These are phyloP conservation scores for Gentiana macrophylla DNA, from an alignment of 257 asterid genomes.

Conservation along the genomic window DNA sequence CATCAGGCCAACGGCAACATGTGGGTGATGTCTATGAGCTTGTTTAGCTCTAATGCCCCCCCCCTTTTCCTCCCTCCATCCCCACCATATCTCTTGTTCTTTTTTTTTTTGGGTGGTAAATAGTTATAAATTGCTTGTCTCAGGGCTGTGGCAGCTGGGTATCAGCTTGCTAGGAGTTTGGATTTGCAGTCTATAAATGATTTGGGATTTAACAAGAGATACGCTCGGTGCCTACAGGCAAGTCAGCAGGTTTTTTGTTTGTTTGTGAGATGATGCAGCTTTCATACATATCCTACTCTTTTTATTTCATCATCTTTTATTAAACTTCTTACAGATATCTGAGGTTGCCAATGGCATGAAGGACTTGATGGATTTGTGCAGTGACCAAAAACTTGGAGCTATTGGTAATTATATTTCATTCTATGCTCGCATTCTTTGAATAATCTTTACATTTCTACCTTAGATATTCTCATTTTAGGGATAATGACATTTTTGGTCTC, in stretches of 20 bases:
- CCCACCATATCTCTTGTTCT: not conserved
- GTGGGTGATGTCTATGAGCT: slow-evolving; percentile 32
- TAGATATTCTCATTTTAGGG: not conserved
- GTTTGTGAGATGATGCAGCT: not conserved
- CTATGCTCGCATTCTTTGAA: not conserved
- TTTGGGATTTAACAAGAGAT: slow-evolving; percentile 92
- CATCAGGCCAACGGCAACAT: slow-evolving; percentile 78
- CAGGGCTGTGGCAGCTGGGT: slow-evolving; percentile 96
- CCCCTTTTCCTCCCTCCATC: not conserved
- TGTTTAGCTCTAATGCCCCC: too few relatives aligned
- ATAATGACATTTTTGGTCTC: not conserved
- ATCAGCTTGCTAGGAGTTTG: slow-evolving; percentile 91
- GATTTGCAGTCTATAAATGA: slow-evolving; percentile 92
- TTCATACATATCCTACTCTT: not conserved
- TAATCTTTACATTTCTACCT: not conserved
- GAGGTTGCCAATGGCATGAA: slow-evolving; percentile 98
- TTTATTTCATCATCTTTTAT: slow-evolving; percentile 2
- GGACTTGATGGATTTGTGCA: slow-evolving; percentile 85
- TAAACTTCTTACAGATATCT: slow-evolving; percentile 51
- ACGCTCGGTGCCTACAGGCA: slow-evolving; percentile 93
- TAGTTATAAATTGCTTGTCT: slow-evolving; percentile 4
- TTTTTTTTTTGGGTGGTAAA: not conserved
- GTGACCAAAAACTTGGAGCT: slow-evolving; percentile 70
- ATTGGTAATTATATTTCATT: slow-evolving; percentile 42
- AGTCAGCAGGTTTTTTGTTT: slow-evolving; percentile 4